Evolutionary conservation across 75 land plant genomes (phyloP), one percentile per base, ranked within the genome.

Genomic region (Chamaecyparis obtusa): DNA sequence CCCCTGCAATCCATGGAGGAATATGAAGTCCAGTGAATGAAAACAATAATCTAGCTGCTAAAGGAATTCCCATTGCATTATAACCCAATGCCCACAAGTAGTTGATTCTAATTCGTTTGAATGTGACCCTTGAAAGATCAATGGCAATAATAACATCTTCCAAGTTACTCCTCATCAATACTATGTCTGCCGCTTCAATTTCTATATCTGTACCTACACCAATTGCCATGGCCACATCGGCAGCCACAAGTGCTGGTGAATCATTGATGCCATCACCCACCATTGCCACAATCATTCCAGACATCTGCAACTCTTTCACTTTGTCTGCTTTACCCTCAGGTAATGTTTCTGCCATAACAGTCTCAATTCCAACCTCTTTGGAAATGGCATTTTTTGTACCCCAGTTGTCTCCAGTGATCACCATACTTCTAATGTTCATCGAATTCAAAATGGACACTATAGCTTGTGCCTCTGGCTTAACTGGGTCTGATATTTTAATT

Each of bases 131-230:
- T 1, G 99, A 98, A 43, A 98, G 93, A 86, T 98, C 95, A 56
- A 98, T 95, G 67, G 97, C 99, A 30, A 95, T 96, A 43, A 98
- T 88, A 37, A 98, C 99, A 89, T 98, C 99, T 91, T 95, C 99
- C 89, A 98, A 88, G 87, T 95, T 95, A 93, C 99, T 98, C 84
- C 87, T 93, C 93, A 98, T 98, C 41, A 98, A 94, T 13, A 98
- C 99, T 79, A 98, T 93, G 84, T 98, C 99, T 37, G 99, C 99
- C 14, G 99, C 97, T 89, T 98, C 99, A 83, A 98, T 98, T 16
- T 99, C 99, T 36, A 98, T 94, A 78, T 98, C 95, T 27, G 99
- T 98, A 14, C 99, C 99, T 37, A 97, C 99, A n/a, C 99, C 99
- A 39, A 98, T 96, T 49, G 99, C 99, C 96, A 98, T 95, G n/a